Conservation (phyloP, 345 rosid genomes). For the Pistacia atlantica region DNA sequence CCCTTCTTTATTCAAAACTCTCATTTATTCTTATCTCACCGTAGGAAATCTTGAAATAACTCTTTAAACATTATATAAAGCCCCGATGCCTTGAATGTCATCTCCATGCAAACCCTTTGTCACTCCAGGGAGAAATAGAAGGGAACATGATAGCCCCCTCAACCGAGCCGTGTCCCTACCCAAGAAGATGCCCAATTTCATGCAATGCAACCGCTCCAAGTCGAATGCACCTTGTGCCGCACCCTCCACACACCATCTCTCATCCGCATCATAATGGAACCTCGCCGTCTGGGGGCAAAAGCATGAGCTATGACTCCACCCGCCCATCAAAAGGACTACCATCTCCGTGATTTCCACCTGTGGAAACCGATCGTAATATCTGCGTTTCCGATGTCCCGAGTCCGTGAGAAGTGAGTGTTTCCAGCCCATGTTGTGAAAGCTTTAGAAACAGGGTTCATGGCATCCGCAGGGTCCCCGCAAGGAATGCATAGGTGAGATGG, state of each 20-base stretch:
- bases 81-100: too few species aligned
- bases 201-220: slow-evolving; percentile 37
- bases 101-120: not conserved
- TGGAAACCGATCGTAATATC: too few species aligned
- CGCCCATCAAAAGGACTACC: slow-evolving; percentile 8
- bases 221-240: not conserved
- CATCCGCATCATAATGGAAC: slow-evolving; percentile 34
- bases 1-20: too few species aligned
- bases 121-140: not conserved
- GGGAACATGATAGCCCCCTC: slow-evolving; percentile 20
- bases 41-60: too few species aligned
- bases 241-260: slow-evolving; percentile 17
- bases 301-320: slow-evolving; percentile 29
- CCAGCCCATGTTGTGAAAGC: too few species aligned
- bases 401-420: too few species aligned
- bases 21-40: too few species aligned
- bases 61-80: not conserved
- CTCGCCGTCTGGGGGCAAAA: slow-evolving; percentile 28
- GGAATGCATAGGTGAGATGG: too few species aligned
- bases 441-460: too few species aligned
- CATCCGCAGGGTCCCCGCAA: too few species aligned
- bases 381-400: too few species aligned
- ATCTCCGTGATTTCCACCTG: too few species aligned
- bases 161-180: slow-evolving; percentile 34
- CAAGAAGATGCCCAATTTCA: slow-evolving; percentile 46